phyloP scores from a whole-genome alignment of 2,329 filamentous ascomycete genomes.

The Fusarium paranaense region DNA sequence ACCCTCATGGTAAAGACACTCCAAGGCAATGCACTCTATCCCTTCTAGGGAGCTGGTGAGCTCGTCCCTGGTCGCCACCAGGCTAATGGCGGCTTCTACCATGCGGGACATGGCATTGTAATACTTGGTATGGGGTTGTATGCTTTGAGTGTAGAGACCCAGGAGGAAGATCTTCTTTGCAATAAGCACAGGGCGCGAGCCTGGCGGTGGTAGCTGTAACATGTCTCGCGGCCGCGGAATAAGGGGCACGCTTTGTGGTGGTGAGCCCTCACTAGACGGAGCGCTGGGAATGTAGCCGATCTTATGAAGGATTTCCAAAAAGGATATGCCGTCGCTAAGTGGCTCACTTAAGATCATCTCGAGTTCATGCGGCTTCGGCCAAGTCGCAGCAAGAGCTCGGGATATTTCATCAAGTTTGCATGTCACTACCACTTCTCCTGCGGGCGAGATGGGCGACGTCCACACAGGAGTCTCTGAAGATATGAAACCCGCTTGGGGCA shows the following conservation, averaged over 20 bases:
- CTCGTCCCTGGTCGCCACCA: constrained; percentile 53
- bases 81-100: constrained; percentile 44
- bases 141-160: constrained; percentile 29
- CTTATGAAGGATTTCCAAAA: not conserved
- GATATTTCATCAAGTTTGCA: not conserved
- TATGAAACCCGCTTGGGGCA: not conserved
- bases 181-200: constrained; percentile 40
- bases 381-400: not conserved
- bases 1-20: constrained; percentile 52
- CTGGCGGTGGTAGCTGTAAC: constrained; percentile 5
- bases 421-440: not conserved
- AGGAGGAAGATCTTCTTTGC: constrained; percentile 26
- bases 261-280: not conserved
- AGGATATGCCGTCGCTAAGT: not conserved
- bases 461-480: not conserved
- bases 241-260: not conserved
- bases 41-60: constrained; percentile 53
- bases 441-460: not conserved
- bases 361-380: not conserved
- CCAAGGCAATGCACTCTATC: constrained; percentile 56
- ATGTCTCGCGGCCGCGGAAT: not conserved
- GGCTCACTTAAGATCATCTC: not conserved
- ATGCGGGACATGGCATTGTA: constrained; percentile 45
- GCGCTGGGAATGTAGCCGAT: not conserved
- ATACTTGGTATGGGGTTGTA: not conserved